These are phyloP conservation scores for Metarhizium humberi DNA, from an alignment of 2,329 filamentous ascomycete species.

Conservation along the genomic window DNA sequence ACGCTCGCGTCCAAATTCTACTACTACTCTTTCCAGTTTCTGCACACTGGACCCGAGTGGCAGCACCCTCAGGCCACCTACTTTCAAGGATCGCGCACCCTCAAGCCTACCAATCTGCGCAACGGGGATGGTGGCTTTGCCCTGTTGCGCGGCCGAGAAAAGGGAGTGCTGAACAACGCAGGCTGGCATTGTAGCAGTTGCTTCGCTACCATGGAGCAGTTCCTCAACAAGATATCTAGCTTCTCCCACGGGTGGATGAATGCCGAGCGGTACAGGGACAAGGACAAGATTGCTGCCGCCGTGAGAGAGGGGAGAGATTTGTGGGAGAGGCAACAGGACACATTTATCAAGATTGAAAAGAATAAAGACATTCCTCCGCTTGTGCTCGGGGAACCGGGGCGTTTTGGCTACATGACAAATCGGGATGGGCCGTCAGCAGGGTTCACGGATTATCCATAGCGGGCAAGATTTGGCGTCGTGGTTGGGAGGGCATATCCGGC, in stretches of 20 bases:
- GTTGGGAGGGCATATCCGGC: too few relatives aligned
- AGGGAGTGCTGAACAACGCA: slow-evolving; percentile 36
- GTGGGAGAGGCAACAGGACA: slow-evolving; percentile 40
- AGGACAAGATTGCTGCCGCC: slow-evolving; percentile 36
- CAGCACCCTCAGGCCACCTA: slow-evolving; percentile 50
- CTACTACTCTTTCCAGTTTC: slow-evolving; percentile 49
- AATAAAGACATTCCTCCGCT: slow-evolving; percentile 45
- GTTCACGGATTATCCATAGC: slow-evolving; percentile 33
- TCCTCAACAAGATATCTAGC: slow-evolving; percentile 45
- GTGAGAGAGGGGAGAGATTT: slow-evolving; percentile 45
- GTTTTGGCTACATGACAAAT: slow-evolving; percentile 35
- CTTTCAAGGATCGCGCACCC: slow-evolving; percentile 35
- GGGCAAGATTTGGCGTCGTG: too few relatives aligned
- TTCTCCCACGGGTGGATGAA: slow-evolving; percentile 50
- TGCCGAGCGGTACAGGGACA: slow-evolving; percentile 35
- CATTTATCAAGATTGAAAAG: slow-evolving; percentile 37
- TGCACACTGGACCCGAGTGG: slow-evolving; percentile 34
- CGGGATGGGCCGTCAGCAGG: slow-evolving; percentile 37
- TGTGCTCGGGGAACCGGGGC: slow-evolving; percentile 27
- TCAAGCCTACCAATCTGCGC: slow-evolving; percentile 45
- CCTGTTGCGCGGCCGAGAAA: slow-evolving; percentile 35
- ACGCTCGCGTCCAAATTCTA: slow-evolving; percentile 44
- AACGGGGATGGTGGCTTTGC: slow-evolving; percentile 31
- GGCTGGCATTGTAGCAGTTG: slow-evolving; percentile 56
- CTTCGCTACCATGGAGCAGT: slow-evolving; percentile 45